Percentiles rank a stretch among this genome's conserved stretches.
Conservation (phyloP, 768 basidiomycete species). For the Gautieria morchelliformis region DNA sequence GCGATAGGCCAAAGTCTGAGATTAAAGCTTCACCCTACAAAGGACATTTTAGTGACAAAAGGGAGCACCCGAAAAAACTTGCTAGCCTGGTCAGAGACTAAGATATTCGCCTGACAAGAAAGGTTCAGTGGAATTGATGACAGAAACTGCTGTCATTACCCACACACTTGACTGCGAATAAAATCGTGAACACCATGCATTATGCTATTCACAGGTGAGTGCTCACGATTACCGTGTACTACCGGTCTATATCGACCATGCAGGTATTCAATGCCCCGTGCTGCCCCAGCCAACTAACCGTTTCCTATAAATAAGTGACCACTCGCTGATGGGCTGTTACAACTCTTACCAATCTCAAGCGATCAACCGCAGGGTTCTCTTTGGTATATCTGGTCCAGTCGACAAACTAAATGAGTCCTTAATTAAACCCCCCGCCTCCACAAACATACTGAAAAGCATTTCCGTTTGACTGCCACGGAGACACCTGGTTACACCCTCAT, state of each 20-base stretch:
- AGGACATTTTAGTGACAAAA: background rate
- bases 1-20: slow-evolving; percentile 58
- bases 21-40: slow-evolving; percentile 43
- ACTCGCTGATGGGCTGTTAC: background rate
- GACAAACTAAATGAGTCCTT: background rate
- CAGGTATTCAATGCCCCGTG: slow-evolving; percentile 47
- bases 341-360: slow-evolving; percentile 32
- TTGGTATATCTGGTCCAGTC: slow-evolving; percentile 33
- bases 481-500: slow-evolving; percentile 30
- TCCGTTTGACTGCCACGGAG: slow-evolving; percentile 53
- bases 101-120: slow-evolving; percentile 40
- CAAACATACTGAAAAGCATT: slow-evolving; percentile 40
- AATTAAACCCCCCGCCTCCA: background rate
- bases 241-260: slow-evolving; percentile 33
- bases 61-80: background rate
- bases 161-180: slow-evolving; percentile 47
- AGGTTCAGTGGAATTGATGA: slow-evolving; percentile 3
- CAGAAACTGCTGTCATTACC: slow-evolving; percentile 14
- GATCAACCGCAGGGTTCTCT: slow-evolving; percentile 27
- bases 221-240: slow-evolving; percentile 54
- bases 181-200: background rate
- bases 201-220: background rate
- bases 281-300: slow-evolving; percentile 42
- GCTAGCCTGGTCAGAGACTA: slow-evolving; percentile 41
- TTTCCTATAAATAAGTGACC: background rate